Conservation (phyloP, 2,329 filamentous ascomycete genomes). For the Thermothelomyces thermophilus region DNA sequence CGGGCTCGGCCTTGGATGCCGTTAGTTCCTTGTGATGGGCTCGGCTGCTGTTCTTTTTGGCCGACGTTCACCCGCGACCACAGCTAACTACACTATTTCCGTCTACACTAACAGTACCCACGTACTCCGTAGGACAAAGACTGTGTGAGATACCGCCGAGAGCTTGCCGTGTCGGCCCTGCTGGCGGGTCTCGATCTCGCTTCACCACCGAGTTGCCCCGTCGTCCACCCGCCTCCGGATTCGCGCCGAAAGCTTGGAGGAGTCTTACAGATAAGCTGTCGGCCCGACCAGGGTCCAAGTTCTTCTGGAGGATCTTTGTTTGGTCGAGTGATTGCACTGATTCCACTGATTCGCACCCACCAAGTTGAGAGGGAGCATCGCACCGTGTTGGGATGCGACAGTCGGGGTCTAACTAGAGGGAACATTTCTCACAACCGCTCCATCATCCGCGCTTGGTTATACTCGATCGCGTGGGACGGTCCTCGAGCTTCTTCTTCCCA, state of each 20-base stretch:
- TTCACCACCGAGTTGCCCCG: neutral
- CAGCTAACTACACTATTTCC: neutral
- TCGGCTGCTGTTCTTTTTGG: conserved; percentile 1
- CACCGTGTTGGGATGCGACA: no score
- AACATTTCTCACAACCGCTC: no score
- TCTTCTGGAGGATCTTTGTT: no score
- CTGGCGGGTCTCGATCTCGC: neutral
- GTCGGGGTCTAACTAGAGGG: no score
- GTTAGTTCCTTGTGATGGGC: conserved; percentile 10
- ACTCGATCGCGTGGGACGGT: no score
- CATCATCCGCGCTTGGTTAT: no score
- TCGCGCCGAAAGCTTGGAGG: conserved; percentile 1
- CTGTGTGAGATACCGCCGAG: neutral
- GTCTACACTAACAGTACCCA: no score
- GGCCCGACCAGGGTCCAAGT: neutral
- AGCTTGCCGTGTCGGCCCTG: neutral
- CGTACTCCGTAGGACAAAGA: no score
- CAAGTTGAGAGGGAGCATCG: no score
- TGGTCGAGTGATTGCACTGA: no score
- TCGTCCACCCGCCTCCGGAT: neutral
- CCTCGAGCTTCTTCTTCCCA: neutral
- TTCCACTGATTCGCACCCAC: no score
- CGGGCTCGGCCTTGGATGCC: conserved; percentile 12
- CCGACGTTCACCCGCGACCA: conserved; percentile 13
- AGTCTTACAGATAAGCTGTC: neutral